phyloP scores from a whole-genome alignment of 495 filamentous ascomycete species.

The Aspergillus nanangensis region DNA sequence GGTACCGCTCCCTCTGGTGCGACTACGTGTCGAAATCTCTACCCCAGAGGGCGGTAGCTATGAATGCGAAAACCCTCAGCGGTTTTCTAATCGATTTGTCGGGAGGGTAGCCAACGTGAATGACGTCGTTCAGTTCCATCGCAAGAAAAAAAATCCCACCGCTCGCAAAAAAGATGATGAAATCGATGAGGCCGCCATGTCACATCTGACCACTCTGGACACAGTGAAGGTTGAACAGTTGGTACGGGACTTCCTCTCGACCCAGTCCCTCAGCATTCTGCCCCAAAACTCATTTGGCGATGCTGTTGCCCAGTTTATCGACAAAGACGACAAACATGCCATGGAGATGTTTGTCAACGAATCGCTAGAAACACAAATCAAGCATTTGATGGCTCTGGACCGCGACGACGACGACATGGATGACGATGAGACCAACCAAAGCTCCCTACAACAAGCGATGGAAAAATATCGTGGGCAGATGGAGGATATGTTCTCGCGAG shows the following conservation, averaged over 20 bases:
- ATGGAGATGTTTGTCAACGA: constrained; percentile 87
- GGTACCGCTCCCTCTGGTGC: constrained; percentile 73
- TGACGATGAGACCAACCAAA: constrained; percentile 56
- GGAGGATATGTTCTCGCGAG: constrained; percentile 68
- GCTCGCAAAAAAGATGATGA: constrained; percentile 36
- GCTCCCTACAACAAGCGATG: constrained; percentile 62
- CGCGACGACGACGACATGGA: constrained; percentile 62
- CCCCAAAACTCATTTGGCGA: constrained; percentile 89
- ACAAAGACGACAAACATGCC: constrained; percentile 92
- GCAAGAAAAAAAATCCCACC: constrained; percentile 63
- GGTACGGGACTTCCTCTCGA: constrained; percentile 76
- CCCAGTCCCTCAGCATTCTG: constrained; percentile 83
- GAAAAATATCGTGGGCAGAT: constrained; percentile 63
- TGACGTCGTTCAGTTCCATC: constrained; percentile 89
- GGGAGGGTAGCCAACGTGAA: constrained; percentile 88
- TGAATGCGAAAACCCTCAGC: constrained; percentile 92
- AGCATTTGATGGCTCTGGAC: constrained; percentile 62
- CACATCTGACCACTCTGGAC: constrained; percentile 58
- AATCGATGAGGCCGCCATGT: constrained; percentile 56
- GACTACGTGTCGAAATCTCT: constrained; percentile 86
- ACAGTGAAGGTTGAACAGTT: constrained; percentile 82
- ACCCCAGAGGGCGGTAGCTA: constrained; percentile 82
- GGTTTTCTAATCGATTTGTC: constrained; percentile 91
- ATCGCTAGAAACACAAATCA: constrained; percentile 70
- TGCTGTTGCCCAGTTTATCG: constrained; percentile 87